Evolutionary conservation across 1,284 basidiomycete species (phyloP).

Genomic region (Earliella scabrosa): DNA sequence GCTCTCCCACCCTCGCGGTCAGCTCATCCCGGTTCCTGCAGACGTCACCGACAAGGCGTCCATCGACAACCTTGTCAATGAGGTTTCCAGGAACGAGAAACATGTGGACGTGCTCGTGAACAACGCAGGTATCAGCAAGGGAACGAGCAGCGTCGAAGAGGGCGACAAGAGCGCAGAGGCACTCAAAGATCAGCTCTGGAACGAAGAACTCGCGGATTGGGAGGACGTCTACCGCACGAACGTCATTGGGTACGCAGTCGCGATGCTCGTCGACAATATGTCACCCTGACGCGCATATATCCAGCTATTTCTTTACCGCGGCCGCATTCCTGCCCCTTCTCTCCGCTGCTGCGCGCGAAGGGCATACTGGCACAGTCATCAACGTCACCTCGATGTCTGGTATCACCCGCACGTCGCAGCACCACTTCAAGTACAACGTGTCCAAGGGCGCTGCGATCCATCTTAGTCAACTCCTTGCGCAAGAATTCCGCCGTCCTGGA

Average conservation of each 20-base stretch:
- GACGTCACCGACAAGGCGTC: constrained; percentile 41
- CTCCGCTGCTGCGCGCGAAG: constrained; percentile 34
- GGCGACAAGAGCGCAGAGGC: constrained; percentile 37
- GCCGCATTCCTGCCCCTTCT: constrained; percentile 46
- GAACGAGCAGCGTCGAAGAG: constrained; percentile 34
- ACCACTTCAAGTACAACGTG: constrained; percentile 44
- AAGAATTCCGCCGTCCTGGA: constrained; percentile 38
- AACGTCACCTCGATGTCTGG: constrained; percentile 44
- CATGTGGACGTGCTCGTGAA: constrained; percentile 44
- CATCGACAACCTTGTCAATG: constrained; percentile 36
- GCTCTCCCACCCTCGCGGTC: constrained; percentile 36
- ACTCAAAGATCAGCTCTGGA: constrained; percentile 38
- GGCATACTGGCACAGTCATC: constrained; percentile 38
- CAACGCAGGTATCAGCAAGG: constrained; percentile 40
- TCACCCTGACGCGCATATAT: constrained; percentile 12
- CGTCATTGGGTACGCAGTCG: constrained; percentile 34
- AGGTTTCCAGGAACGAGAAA: constrained; percentile 39
- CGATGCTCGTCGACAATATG: background rate
- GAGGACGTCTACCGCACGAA: constrained; percentile 42
- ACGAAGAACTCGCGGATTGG: constrained; percentile 39
- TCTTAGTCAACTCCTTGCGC: constrained; percentile 41
- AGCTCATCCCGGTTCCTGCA: constrained; percentile 37
- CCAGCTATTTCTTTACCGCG: constrained; percentile 40
- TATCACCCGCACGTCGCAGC: constrained; percentile 40
- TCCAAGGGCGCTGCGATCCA: constrained; percentile 45